Evolutionary conservation across 1,284 basidiomycete genomes (phyloP).

Genomic region (Apiotrichum porosum): DNA sequence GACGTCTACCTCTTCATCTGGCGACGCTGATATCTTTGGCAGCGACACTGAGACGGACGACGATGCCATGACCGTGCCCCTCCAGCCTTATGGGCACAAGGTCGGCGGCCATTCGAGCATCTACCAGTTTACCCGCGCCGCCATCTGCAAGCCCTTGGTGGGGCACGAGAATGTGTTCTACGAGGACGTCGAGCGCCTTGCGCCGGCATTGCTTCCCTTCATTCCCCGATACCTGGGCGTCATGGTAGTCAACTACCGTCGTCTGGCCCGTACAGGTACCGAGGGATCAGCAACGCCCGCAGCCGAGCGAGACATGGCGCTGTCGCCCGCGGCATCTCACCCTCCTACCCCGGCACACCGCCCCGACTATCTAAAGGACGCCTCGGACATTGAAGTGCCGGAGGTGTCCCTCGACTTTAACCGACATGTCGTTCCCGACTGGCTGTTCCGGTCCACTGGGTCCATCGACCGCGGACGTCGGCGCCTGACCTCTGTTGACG

Average conservation of each 20-base stretch:
- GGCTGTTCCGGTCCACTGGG: conserved; percentile 58
- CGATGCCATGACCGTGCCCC: conserved; percentile 76
- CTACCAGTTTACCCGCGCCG: conserved; percentile 95
- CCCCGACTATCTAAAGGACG: conserved; percentile 5
- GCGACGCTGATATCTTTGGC: background rate
- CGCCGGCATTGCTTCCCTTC: conserved; percentile 83
- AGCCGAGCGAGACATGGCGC: conserved; percentile 14
- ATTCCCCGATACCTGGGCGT: conserved; percentile 97
- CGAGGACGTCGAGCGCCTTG: conserved; percentile 88
- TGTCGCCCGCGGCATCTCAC: conserved; percentile 21
- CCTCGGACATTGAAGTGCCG: conserved; percentile 59
- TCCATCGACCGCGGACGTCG: conserved; percentile 18
- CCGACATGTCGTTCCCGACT: conserved; percentile 91
- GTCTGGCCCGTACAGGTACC: conserved; percentile 35
- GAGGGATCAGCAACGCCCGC: conserved; percentile 48
- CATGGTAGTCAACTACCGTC: conserved; percentile 93
- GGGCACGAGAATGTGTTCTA: conserved; percentile 97
- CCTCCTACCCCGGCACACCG: conserved; percentile 29
- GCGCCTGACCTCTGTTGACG: conserved; percentile 1
- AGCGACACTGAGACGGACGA: conserved; percentile 27
- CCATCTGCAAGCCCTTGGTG: conserved; percentile 98
- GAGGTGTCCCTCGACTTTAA: conserved; percentile 88
- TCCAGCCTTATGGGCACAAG: conserved; percentile 94
- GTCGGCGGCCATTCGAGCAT: conserved; percentile 96
- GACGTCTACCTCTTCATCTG: conserved; percentile 6